Conservation (phyloP, 2,329 filamentous ascomycete genomes). For the Juglanconis oblonga region DNA sequence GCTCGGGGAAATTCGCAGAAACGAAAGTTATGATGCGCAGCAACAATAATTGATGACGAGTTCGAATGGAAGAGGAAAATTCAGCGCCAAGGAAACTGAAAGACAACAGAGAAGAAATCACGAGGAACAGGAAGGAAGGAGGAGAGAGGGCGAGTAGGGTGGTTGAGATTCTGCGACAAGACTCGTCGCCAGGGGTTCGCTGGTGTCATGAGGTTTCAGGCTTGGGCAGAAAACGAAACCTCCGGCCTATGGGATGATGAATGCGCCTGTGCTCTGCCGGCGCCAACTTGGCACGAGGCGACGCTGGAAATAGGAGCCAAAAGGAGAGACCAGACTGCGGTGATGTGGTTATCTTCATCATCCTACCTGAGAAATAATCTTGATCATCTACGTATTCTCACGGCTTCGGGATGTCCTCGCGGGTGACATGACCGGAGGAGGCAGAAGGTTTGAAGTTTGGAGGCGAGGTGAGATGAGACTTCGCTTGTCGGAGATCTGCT, state of each 20-base stretch:
- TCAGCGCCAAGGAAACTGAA: conserved; percentile 1
- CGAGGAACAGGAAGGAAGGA: neutral
- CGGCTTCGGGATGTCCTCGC: no score
- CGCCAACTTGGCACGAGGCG: no score
- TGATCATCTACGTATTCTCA: no score
- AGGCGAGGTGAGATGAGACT: no score
- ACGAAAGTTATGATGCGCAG: neutral
- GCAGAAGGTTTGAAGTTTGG: no score
- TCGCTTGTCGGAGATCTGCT: no score
- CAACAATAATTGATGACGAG: neutral
- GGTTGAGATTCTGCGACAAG: conserved; percentile 10
- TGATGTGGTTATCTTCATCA: no score
- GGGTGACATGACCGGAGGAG: no score
- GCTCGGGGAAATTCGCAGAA: neutral
- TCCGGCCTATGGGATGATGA: conserved; percentile 6
- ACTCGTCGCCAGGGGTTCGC: conserved; percentile 13
- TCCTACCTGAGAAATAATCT: no score
- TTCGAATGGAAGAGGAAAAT: neutral
- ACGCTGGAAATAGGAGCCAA: no score
- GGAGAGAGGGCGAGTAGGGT: neutral
- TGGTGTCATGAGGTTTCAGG: conserved; percentile 15
- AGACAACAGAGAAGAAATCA: neutral
- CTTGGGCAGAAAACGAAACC: conserved; percentile 11
- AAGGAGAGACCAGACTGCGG: no score
- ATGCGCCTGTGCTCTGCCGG: no score